phyloP scores from a whole-genome alignment of 148 eudicot genomes.

The Amaranthus palmeri region DNA sequence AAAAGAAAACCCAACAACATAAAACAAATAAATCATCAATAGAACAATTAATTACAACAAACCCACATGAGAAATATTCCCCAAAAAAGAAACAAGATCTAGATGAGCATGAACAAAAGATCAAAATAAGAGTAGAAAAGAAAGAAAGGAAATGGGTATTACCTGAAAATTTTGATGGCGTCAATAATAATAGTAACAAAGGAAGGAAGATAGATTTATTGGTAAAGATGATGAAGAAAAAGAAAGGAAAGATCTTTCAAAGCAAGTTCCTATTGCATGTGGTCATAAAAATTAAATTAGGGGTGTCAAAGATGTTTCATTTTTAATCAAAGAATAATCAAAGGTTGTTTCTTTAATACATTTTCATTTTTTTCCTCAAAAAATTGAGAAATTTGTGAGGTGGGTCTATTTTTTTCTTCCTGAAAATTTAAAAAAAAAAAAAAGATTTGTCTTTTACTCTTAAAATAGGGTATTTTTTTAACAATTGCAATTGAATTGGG shows the following conservation, averaged over 20 bases:
- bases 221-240: conserved; percentile 8
- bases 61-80: conserved; percentile 19
- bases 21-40: conserved; percentile 4
- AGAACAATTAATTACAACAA: conserved; percentile 13
- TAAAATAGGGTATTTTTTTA: conserved; percentile 4
- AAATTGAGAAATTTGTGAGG: conserved; percentile 13
- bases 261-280: conserved; percentile 25
- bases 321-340: conserved; percentile 16
- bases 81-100: conserved; percentile 21
- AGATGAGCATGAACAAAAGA: conserved; percentile 4
- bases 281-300: neutral
- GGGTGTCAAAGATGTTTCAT: conserved; percentile 24
- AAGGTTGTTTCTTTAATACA: conserved; percentile 14
- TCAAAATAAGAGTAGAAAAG: neutral
- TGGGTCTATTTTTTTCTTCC: conserved; percentile 12
- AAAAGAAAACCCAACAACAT: neutral
- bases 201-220: neutral
- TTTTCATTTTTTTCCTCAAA: conserved; percentile 9
- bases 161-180: conserved; percentile 13
- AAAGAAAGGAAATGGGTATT: conserved; percentile 10
- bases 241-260: conserved; percentile 29
- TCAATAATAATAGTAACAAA: conserved; percentile 9
- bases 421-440: neutral
- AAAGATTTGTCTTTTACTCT: neutral
- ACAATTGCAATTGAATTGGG: neutral